Conservation (phyloP, 116 monocot species). For the Posidonia oceanica region DNA sequence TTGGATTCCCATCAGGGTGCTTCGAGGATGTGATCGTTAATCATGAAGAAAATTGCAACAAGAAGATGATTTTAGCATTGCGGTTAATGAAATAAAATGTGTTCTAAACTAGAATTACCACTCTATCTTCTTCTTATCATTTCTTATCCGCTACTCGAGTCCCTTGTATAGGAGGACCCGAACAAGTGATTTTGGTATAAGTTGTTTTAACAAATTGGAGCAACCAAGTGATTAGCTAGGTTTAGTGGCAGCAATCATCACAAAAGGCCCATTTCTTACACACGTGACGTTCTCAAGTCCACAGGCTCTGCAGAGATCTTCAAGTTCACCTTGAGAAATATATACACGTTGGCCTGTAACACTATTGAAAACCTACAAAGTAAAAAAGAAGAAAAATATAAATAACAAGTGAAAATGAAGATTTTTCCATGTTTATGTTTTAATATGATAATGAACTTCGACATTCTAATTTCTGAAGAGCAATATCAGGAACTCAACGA, state of each 20-base stretch:
- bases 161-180: too few species aligned
- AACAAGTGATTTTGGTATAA: too few species aligned
- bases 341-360: constrained; percentile 34
- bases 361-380: constrained; percentile 10
- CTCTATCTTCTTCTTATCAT: too few species aligned
- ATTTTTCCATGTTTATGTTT: background rate
- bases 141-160: too few species aligned
- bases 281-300: constrained; percentile 53
- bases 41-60: too few species aligned
- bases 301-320: constrained; percentile 64
- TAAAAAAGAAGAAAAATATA: background rate
- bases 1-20: too few species aligned
- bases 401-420: background rate
- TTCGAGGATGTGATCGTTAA: too few species aligned
- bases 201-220: too few species aligned
- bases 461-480: background rate
- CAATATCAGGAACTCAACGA: background rate
- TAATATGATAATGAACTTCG: background rate
- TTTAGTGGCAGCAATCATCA: constrained; percentile 75
- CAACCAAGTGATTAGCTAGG: constrained; percentile 10
- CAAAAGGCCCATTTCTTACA: constrained; percentile 61
- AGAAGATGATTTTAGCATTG: too few species aligned
- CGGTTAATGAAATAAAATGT: too few species aligned
- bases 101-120: too few species aligned
- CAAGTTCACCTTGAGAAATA: constrained; percentile 50